These are phyloP conservation scores for Drosera spatulata DNA, from an alignment of 179 eudicot genomes.

Conservation along the genomic window DNA sequence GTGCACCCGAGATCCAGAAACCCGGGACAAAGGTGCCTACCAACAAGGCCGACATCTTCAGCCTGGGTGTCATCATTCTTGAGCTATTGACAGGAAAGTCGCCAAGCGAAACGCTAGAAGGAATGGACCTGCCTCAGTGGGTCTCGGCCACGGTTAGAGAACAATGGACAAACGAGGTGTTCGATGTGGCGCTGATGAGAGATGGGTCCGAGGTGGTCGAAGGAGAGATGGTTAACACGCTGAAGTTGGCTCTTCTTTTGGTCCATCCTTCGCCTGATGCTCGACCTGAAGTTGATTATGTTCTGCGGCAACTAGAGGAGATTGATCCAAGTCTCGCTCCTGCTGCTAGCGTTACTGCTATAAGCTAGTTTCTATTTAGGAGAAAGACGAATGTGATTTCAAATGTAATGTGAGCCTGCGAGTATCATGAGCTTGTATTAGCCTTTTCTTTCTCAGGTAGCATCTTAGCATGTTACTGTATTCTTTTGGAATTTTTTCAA, in stretches of 20 bases:
- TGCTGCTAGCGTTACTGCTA: constrained; percentile 27
- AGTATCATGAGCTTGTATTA: no score
- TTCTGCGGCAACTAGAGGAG: constrained; percentile 70
- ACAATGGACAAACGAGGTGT: constrained; percentile 96
- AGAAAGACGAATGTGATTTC: no score
- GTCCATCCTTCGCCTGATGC: constrained; percentile 81
- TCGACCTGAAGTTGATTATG: constrained; percentile 67
- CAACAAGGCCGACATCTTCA: constrained; percentile 68
- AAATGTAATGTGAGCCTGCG: no score
- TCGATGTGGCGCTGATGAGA: constrained; percentile 76
- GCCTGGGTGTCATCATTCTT: constrained; percentile 73
- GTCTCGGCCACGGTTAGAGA: constrained; percentile 87
- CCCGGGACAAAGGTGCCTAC: constrained; percentile 38
- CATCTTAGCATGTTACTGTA: no score
- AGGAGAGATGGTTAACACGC: constrained; percentile 56
- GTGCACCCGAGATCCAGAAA: constrained; percentile 83
- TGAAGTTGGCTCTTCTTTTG: constrained; percentile 83
- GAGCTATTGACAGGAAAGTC: constrained; percentile 91
- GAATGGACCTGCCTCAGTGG: constrained; percentile 89
- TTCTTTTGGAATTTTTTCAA: no score
- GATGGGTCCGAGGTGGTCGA: constrained; percentile 60
- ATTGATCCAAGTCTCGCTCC: constrained; percentile 47
- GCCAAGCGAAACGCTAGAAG: constrained; percentile 72
- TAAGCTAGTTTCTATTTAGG: no score
- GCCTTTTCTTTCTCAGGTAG: no score